These are phyloP conservation scores for Nicotiana otophora DNA, from an alignment of 257 asterid genomes.

Conservation along the genomic window DNA sequence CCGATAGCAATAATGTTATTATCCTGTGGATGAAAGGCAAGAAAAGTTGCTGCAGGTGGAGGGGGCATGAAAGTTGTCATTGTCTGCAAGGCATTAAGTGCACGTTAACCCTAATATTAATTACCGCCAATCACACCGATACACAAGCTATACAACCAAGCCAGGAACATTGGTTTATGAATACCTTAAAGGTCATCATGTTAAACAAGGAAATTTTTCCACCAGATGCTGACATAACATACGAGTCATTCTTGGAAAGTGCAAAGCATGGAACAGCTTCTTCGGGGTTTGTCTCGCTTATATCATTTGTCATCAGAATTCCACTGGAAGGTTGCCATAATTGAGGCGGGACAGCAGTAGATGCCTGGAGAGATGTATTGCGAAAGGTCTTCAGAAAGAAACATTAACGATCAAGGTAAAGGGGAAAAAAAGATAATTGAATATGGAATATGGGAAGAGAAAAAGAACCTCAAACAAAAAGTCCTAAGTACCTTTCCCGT, in stretches of 20 bases:
- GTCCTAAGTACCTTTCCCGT: slow-evolving; percentile 43
- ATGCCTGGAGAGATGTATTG: slow-evolving; percentile 34
- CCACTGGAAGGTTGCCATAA: slow-evolving; percentile 70
- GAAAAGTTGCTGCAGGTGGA: slow-evolving; percentile 63
- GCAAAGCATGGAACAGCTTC: slow-evolving; percentile 72
- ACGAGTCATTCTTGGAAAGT: slow-evolving; percentile 57
- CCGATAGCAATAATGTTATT: slow-evolving; percentile 66
- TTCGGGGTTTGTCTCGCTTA: slow-evolving; percentile 49
- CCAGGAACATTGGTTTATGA: background rate
- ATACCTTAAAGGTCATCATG: slow-evolving; percentile 62
- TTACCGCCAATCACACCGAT: background rate
- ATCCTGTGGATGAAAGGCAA: slow-evolving; percentile 65
- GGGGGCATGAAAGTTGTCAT: slow-evolving; percentile 61
- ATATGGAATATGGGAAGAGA: background rate
- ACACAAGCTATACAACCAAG: background rate
- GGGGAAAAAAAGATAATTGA: background rate
- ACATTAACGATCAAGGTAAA: background rate
- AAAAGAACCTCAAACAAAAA: slow-evolving; percentile 1
- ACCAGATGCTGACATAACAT: slow-evolving; percentile 70
- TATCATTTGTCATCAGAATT: slow-evolving; percentile 57
- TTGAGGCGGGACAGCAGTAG: slow-evolving; percentile 42
- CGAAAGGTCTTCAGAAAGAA: background rate
- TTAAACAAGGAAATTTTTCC: slow-evolving; percentile 61
- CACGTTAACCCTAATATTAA: background rate
- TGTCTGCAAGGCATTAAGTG: slow-evolving; percentile 36